Percentiles rank a stretch among this genome's conserved stretches.
Evolutionary conservation across 139 green algal species (phyloP).

Genomic region (Chlamydomonas sphaeroides): DNA sequence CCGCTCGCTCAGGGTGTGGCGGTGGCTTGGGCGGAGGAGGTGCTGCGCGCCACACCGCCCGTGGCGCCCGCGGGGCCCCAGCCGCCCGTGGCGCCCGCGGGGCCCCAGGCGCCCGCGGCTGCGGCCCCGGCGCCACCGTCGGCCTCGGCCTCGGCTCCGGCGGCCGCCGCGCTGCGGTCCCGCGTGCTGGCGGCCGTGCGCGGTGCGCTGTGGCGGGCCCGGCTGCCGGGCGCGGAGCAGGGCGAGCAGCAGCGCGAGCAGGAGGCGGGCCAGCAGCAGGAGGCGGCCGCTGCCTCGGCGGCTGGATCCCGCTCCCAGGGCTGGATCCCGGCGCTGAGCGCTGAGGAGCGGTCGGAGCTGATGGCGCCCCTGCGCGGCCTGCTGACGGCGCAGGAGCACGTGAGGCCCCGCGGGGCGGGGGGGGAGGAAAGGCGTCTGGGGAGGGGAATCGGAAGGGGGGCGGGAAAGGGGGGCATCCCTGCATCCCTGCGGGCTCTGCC

Average conservation of each 20-base stretch:
- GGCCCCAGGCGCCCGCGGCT: background rate
- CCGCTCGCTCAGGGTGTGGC: constrained; percentile 13
- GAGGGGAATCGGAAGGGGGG: no score
- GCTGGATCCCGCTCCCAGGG: no score
- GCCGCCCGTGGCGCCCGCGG: background rate
- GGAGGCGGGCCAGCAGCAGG: no score
- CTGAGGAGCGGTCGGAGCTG: constrained; percentile 36
- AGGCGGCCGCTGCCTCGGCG: no score
- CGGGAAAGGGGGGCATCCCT: no score
- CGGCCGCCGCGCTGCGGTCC: constrained; percentile 6
- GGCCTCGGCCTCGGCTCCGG: background rate
- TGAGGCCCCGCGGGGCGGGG: background rate
- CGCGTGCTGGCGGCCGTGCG: constrained; percentile 6
- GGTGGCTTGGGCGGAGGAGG: constrained; percentile 12
- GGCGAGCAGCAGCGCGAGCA: background rate
- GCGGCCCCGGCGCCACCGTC: background rate
- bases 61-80: background rate
- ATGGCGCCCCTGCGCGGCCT: constrained; percentile 12
- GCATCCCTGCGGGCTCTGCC: no score
- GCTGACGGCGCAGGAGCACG: constrained; percentile 26
- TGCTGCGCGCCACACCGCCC: constrained; percentile 16
- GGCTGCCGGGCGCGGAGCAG: background rate
- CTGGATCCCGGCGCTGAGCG: constrained; percentile 7
- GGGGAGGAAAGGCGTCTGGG: no score
- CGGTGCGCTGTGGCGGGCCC: constrained; percentile 11